phyloP scores from a whole-genome alignment of 805 yeast species.

The Tetrapisispora fleetii region DNA sequence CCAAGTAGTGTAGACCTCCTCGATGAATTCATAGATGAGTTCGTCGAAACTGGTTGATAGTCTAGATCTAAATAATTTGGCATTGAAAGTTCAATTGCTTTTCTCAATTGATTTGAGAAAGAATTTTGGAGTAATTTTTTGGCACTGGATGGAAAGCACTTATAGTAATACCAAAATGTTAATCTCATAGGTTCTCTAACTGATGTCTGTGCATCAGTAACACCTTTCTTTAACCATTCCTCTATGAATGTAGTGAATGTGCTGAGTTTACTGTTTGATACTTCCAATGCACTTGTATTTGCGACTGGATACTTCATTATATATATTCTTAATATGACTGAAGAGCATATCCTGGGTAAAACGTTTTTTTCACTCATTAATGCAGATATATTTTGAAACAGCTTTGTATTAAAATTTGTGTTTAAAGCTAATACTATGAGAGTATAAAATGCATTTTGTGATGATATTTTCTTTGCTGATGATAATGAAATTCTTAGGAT shows the following conservation, averaged over 20 bases:
- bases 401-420: conserved; percentile 39
- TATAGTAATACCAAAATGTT: conserved; percentile 61
- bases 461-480: conserved; percentile 32
- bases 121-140: conserved; percentile 29
- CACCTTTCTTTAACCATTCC: conserved; percentile 46
- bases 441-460: conserved; percentile 30
- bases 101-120: conserved; percentile 29
- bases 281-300: neutral
- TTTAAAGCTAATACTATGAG: conserved; percentile 44
- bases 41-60: conserved; percentile 9
- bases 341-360: conserved; percentile 59
- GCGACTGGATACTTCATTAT: conserved; percentile 39
- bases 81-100: conserved; percentile 52
- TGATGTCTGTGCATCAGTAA: conserved; percentile 69
- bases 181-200: conserved; percentile 70
- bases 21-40: conserved; percentile 33
- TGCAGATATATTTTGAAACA: conserved; percentile 38
- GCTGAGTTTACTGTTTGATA: conserved; percentile 23
- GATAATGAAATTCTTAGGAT: conserved; percentile 28
- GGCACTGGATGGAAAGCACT: conserved; percentile 44
- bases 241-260: conserved; percentile 30
- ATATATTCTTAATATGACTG: conserved; percentile 58
- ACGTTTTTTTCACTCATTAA: conserved; percentile 61
- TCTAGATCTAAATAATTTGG: conserved; percentile 32
- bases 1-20: conserved; percentile 28